Evolutionary conservation across 768 basidiomycete species (phyloP).

Genomic region (Cystofilobasidium ferigula): DNA sequence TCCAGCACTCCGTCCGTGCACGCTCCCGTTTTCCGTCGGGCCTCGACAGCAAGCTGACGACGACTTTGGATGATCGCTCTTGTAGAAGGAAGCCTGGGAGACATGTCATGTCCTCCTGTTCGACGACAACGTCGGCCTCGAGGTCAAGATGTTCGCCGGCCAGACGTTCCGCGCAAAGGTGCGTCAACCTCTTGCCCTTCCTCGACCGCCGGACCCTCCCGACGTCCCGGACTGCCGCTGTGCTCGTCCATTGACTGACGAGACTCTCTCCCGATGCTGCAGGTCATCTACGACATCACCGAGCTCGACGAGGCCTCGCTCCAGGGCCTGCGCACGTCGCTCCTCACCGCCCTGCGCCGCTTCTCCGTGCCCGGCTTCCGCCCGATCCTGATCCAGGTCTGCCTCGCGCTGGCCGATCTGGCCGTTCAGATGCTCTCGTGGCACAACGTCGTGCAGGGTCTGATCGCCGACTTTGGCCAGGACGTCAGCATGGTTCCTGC

Average conservation of each 20-base stretch:
- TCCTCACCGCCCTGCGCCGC: constrained; percentile 61
- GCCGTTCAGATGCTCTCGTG: constrained; percentile 78
- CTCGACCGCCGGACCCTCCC: constrained; percentile 5
- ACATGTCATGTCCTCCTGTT: constrained; percentile 85
- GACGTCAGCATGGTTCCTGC: constrained; percentile 73
- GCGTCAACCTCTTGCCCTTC: constrained; percentile 33
- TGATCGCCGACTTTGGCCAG: constrained; percentile 76
- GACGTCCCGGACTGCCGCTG: background rate
- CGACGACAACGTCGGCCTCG: constrained; percentile 59
- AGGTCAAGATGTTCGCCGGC: constrained; percentile 85
- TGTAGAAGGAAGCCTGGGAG: constrained; percentile 90
- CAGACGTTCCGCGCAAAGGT: constrained; percentile 95
- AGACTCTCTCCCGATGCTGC: constrained; percentile 30
- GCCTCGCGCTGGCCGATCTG: constrained; percentile 76
- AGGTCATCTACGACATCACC: constrained; percentile 91
- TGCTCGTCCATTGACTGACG: background rate
- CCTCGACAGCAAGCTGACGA: background rate
- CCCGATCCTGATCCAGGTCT: constrained; percentile 77
- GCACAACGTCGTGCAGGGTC: constrained; percentile 62
- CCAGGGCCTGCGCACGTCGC: constrained; percentile 71
- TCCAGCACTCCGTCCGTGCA: constrained; percentile 24
- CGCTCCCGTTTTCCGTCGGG: background rate
- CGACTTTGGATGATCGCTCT: background rate
- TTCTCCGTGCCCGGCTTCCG: constrained; percentile 64
- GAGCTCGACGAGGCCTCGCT: constrained; percentile 68